Evolutionary conservation across 805 yeast genomes (phyloP).

Genomic region (Candida sithepensis): DNA sequence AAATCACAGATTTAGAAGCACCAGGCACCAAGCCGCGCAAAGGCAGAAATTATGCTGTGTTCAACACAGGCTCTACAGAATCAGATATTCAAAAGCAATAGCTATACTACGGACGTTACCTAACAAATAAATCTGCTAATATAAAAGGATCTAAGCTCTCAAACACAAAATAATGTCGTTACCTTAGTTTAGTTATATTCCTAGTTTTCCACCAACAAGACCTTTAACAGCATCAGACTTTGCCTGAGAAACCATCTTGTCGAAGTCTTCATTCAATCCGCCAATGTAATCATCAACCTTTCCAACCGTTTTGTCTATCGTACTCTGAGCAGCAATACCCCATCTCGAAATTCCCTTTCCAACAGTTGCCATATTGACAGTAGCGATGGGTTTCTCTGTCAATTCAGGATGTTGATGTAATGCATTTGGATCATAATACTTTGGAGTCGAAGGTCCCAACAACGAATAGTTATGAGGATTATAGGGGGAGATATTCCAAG

Average conservation of each 20-base stretch:
- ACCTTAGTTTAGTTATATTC: constrained; percentile 10
- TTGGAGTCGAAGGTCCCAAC: constrained; percentile 27
- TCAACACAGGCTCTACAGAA: too few species aligned
- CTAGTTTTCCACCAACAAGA: constrained; percentile 21
- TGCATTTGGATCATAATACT: constrained; percentile 31
- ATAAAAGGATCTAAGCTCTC: too few species aligned
- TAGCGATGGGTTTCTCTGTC: constrained; percentile 14
- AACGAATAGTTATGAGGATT: constrained; percentile 30
- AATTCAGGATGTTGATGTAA: constrained; percentile 27
- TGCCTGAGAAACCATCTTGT: constrained; percentile 26
- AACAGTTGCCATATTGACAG: constrained; percentile 9
- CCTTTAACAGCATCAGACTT: constrained; percentile 30
- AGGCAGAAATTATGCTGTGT: too few species aligned
- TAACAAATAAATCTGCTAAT: too few species aligned
- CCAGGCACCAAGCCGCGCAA: too few species aligned
- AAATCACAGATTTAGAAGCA: too few species aligned
- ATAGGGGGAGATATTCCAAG: constrained; percentile 41
- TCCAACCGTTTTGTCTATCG: constrained; percentile 22
- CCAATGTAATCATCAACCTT: constrained; percentile 25
- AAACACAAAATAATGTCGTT: too few species aligned
- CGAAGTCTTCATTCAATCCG: constrained; percentile 30
- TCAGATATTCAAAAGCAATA: too few species aligned
- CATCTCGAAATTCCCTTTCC: constrained; percentile 18
- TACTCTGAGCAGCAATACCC: constrained; percentile 20
- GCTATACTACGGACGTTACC: too few species aligned